Conservation (phyloP, 306 rosid species). For the Trichosanthes cucumerina region DNA sequence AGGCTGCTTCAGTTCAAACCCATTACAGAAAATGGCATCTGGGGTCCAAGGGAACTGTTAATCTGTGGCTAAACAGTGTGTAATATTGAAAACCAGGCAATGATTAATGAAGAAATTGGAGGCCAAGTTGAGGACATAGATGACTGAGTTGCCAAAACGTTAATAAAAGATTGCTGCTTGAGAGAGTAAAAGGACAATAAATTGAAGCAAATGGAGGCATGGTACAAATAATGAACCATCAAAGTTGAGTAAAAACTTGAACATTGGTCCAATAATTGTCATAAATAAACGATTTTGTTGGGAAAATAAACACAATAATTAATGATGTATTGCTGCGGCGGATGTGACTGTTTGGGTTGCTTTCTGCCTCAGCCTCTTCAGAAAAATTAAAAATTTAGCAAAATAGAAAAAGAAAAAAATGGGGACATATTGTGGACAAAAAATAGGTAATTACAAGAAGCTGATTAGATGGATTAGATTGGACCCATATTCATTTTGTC, state of each 20-base stretch:
- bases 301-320: neutral
- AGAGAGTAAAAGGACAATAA: neutral
- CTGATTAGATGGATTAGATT: neutral
- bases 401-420: neutral
- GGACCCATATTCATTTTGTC: neutral
- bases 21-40: neutral
- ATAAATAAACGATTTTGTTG: slow-evolving; percentile 1
- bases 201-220: neutral
- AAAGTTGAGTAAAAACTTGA: neutral
- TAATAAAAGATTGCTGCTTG: slow-evolving; percentile 1
- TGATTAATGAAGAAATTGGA: neutral
- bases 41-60: neutral
- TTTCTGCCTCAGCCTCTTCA: neutral
- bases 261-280: slow-evolving; percentile 7
- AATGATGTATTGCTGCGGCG: neutral
- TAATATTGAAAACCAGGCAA: neutral
- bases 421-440: neutral
- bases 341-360: neutral
- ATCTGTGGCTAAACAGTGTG: neutral
- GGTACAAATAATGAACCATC: slow-evolving; percentile 1
- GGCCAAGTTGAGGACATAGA: neutral
- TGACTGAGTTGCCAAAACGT: slow-evolving; percentile 4
- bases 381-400: neutral
- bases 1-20: neutral
- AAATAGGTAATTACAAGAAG: neutral